These are phyloP conservation scores for Oidiodendron maius DNA, from an alignment of 495 filamentous ascomycete genomes.

Conservation along the genomic window DNA sequence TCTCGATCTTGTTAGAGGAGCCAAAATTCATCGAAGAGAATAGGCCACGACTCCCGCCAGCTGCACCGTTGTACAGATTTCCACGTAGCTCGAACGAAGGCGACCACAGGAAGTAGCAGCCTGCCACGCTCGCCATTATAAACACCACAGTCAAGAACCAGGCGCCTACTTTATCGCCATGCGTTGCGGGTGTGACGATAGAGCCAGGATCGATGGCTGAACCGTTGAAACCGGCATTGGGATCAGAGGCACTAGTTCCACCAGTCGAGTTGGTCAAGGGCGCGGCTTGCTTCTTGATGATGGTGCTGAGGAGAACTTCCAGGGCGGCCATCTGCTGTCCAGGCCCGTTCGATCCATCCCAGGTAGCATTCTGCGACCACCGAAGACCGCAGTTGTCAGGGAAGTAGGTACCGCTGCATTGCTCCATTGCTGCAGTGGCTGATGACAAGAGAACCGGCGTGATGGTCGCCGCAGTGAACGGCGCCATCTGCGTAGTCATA, in stretches of 20 bases:
- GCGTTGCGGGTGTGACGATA: constrained; percentile 30
- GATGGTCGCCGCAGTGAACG: constrained; percentile 39
- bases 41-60: no score
- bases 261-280: constrained; percentile 62
- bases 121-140: background rate
- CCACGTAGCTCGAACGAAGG: constrained; percentile 1
- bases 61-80: background rate
- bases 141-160: constrained; percentile 47
- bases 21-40: no score
- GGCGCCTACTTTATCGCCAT: constrained; percentile 53
- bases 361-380: constrained; percentile 57
- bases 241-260: constrained; percentile 69
- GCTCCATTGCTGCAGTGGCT: constrained; percentile 60
- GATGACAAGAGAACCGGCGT: constrained; percentile 43
- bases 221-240: constrained; percentile 49
- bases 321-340: constrained; percentile 69
- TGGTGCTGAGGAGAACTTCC: constrained; percentile 55
- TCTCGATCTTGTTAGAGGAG: no score
- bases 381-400: constrained; percentile 57
- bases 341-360: constrained; percentile 53
- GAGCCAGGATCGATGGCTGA: constrained; percentile 9
- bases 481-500: constrained; percentile 48
- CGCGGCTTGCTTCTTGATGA: constrained; percentile 24
- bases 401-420: constrained; percentile 56
- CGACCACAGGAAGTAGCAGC: constrained; percentile 11